Evolutionary conservation across 1,139 yeast species (phyloP).

Genomic region (Debaryomyces coudertii): DNA sequence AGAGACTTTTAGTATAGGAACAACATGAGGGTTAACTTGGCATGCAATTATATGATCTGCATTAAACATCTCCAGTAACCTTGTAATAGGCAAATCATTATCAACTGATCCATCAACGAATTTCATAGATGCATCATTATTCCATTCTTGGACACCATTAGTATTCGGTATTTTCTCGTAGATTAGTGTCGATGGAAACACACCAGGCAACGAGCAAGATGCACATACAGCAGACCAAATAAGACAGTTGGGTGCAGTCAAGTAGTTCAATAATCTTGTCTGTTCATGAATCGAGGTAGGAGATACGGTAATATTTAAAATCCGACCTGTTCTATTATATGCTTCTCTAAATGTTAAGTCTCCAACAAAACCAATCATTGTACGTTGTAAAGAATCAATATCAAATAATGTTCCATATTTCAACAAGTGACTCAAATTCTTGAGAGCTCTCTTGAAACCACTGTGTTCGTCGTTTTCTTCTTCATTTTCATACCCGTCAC

Average conservation of each 20-base stretch:
- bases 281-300: constrained; percentile 68
- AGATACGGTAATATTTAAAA: constrained; percentile 58
- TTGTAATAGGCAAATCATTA: constrained; percentile 86
- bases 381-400: constrained; percentile 65
- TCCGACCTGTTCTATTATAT: constrained; percentile 60
- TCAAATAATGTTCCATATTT: constrained; percentile 91
- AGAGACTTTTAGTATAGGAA: constrained; percentile 75
- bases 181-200: constrained; percentile 84
- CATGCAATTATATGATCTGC: constrained; percentile 97
- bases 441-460: constrained; percentile 43
- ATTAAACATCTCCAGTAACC: constrained; percentile 93
- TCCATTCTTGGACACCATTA: constrained; percentile 75
- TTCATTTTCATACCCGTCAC: constrained; percentile 19
- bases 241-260: constrained; percentile 53
- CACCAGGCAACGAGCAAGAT: constrained; percentile 90
- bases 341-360: constrained; percentile 76
- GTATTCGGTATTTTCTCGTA: constrained; percentile 81
- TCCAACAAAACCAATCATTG: constrained; percentile 82
- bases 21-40: constrained; percentile 96
- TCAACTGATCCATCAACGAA: constrained; percentile 97
- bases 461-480: constrained; percentile 38
- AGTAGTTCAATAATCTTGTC: constrained; percentile 47
- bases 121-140: constrained; percentile 71
- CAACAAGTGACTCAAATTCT: constrained; percentile 53
- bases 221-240: constrained; percentile 94